Conservation (phyloP, 2,329 filamentous ascomycete genomes). For the Penicillium sp. region DNA sequence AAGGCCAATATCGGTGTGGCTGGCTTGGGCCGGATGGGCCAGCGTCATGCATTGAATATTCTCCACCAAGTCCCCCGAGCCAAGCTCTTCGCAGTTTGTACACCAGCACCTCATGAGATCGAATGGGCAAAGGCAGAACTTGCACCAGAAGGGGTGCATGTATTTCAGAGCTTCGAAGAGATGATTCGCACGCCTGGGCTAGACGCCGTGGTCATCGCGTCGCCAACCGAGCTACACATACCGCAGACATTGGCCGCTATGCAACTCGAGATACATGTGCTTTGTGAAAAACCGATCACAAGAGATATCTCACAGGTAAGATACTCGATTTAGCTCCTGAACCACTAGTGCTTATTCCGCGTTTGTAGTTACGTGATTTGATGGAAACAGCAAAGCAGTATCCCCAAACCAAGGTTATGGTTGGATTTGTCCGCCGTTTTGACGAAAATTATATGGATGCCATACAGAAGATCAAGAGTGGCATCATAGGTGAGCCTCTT, state of each 20-base stretch:
- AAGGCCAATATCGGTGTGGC: slow-evolving; percentile 5
- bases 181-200: slow-evolving; percentile 51
- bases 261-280: slow-evolving; percentile 50
- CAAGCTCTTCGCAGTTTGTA: slow-evolving; percentile 49
- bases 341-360: too few species aligned
- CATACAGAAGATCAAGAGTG: slow-evolving; percentile 48
- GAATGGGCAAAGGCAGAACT: slow-evolving; percentile 49
- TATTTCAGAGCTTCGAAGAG: slow-evolving; percentile 53
- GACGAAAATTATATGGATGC: slow-evolving; percentile 62
- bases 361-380: not conserved
- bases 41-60: slow-evolving; percentile 48
- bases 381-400: slow-evolving; percentile 22
- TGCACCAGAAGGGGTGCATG: slow-evolving; percentile 40
- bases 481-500: slow-evolving; percentile 56
- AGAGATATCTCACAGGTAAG: not conserved
- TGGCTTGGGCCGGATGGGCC: slow-evolving; percentile 27
- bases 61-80: slow-evolving; percentile 46
- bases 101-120: slow-evolving; percentile 43
- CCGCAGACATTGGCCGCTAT: slow-evolving; percentile 58
- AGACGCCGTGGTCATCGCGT: slow-evolving; percentile 54
- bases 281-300: slow-evolving; percentile 50
- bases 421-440: slow-evolving; percentile 63
- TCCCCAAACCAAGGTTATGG: slow-evolving; percentile 57
- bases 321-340: too few species aligned
- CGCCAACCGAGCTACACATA: slow-evolving; percentile 54